Evolutionary conservation across 108 stramenopile genomes (phyloP).

Genomic region (Skeletonema tropicum): DNA sequence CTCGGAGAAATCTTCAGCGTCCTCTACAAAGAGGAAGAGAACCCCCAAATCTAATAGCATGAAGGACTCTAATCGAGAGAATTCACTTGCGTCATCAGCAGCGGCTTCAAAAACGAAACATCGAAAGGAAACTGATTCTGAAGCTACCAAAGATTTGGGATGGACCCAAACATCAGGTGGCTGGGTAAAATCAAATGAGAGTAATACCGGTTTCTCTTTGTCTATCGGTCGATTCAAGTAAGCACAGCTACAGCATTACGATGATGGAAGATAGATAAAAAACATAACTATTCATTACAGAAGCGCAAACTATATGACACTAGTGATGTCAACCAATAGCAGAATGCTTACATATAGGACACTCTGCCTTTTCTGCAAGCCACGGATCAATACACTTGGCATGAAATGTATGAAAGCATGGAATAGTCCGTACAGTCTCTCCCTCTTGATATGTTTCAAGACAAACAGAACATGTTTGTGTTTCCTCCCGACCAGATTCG

Average conservation of each 20-base stretch:
- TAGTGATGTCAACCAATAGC: constrained; percentile 39
- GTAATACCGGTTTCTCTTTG: background rate
- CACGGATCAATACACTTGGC: constrained; percentile 60
- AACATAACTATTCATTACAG: too few relatives aligned
- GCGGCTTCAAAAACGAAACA: background rate
- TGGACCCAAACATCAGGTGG: too few relatives aligned
- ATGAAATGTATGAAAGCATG: constrained; percentile 63
- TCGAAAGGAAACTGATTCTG: too few relatives aligned
- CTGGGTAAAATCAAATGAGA: background rate
- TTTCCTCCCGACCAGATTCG: background rate
- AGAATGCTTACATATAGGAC: constrained; percentile 65
- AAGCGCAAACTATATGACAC: too few relatives aligned
- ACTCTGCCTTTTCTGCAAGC: constrained; percentile 48
- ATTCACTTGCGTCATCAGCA: background rate
- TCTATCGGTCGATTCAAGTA: constrained; percentile 5
- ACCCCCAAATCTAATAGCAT: background rate
- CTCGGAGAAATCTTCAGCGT: too few relatives aligned
- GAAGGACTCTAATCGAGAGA: too few relatives aligned
- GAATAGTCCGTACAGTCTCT: constrained; percentile 53
- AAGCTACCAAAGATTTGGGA: too few relatives aligned
- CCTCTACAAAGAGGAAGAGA: background rate
- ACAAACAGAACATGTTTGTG: constrained; percentile 46
- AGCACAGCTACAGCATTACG: too few relatives aligned
- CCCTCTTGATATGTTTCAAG: constrained; percentile 49
- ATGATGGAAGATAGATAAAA: too few relatives aligned